A percentile compares a stretch with the other conserved stretches of the same genome.
phyloP scores from a whole-genome alignment of 192 early-diverging fungal genomes.

The Backusella australiensis region DNA sequence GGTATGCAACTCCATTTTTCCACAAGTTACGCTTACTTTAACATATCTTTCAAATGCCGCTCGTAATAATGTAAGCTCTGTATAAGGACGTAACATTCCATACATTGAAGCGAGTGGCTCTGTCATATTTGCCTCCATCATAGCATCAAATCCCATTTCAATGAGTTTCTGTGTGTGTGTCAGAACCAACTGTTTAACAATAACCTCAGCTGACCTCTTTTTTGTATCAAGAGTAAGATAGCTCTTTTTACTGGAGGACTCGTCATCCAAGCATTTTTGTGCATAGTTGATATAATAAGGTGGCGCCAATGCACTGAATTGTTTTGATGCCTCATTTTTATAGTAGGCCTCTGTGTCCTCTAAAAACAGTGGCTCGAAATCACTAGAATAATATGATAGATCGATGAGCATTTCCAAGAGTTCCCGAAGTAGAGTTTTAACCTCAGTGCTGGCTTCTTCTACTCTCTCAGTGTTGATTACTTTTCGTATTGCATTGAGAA shows the following conservation, averaged over 20 bases:
- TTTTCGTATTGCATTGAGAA: neutral
- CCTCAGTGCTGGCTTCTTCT: conserved; percentile 58
- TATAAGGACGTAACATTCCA: conserved; percentile 59
- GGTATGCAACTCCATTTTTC: neutral
- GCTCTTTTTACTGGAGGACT: conserved; percentile 47
- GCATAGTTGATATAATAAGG: conserved; percentile 72
- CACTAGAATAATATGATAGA: conserved; percentile 66
- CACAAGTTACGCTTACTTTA: conserved; percentile 48
- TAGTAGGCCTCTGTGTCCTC: conserved; percentile 70
- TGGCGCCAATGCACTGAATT: conserved; percentile 53
- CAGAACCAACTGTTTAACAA: conserved; percentile 69
- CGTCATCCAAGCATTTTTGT: conserved; percentile 67
- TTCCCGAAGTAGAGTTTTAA: conserved; percentile 50
- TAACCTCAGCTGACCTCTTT: conserved; percentile 53
- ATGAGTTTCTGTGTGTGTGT: conserved; percentile 66
- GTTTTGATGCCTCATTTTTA: conserved; percentile 57
- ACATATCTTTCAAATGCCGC: conserved; percentile 65
- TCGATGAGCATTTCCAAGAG: conserved; percentile 79
- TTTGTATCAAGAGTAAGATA: conserved; percentile 71
- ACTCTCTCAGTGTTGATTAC: conserved; percentile 11
- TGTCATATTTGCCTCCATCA: conserved; percentile 64
- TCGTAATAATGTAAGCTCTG: conserved; percentile 58
- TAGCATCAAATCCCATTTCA: conserved; percentile 67
- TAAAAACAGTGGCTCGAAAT: conserved; percentile 77
- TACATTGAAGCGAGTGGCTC: conserved; percentile 73